Conservation (phyloP, 139 green algal genomes). For the Chlorella sp. region DNA sequence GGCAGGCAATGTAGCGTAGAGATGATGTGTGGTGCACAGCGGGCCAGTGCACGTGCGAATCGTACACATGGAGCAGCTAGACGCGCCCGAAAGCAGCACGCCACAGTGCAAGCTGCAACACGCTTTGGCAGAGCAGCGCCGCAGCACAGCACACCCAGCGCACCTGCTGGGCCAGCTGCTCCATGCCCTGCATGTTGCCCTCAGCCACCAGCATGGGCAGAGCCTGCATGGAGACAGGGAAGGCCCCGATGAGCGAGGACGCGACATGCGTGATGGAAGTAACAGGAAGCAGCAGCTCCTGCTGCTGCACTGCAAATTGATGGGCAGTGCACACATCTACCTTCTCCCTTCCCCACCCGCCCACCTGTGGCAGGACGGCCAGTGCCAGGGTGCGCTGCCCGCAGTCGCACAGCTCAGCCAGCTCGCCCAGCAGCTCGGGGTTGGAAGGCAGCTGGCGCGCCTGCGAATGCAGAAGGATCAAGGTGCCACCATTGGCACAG, state of each 20-base stretch:
- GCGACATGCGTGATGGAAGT: too few relatives aligned
- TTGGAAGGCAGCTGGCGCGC: slow-evolving; percentile 42
- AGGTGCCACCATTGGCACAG: too few relatives aligned
- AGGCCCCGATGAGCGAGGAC: too few relatives aligned
- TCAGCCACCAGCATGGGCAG: slow-evolving; percentile 36
- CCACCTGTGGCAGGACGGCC: slow-evolving; percentile 41
- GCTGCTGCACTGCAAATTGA: background rate
- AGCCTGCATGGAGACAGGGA: background rate
- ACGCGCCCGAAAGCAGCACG: too few relatives aligned
- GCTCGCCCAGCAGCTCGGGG: slow-evolving; percentile 44
- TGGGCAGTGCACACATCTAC: background rate
- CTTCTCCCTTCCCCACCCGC: background rate
- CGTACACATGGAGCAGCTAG: too few relatives aligned
- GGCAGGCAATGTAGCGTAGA: too few relatives aligned
- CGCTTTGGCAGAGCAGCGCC: too few relatives aligned
- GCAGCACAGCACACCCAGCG: background rate
- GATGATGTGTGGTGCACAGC: too few relatives aligned
- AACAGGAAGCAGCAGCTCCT: too few relatives aligned
- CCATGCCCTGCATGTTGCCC: slow-evolving; percentile 35
- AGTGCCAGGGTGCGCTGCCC: slow-evolving; percentile 23
- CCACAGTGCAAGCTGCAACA: too few relatives aligned
- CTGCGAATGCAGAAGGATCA: too few relatives aligned
- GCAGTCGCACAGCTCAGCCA: slow-evolving; percentile 45
- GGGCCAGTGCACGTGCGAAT: too few relatives aligned
- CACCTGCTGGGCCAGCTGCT: slow-evolving; percentile 46